Percentiles rank a stretch among this genome's conserved stretches.
Conservation (phyloP, 2,329 filamentous ascomycete species). For the Ophiostoma montium region DNA sequence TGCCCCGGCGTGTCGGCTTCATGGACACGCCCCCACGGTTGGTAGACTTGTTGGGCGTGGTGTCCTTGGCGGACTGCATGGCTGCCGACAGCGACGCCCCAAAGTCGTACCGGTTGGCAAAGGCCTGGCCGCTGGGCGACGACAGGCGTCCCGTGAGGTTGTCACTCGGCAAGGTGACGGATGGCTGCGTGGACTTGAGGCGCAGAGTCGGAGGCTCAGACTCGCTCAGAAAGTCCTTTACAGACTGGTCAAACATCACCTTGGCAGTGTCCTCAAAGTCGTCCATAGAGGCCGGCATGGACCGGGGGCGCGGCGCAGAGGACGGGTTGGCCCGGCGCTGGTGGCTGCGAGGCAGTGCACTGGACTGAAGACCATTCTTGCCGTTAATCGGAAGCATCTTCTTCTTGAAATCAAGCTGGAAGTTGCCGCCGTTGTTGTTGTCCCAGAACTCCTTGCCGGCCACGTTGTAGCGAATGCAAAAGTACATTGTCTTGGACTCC, state of each 20-base stretch:
- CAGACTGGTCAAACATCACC: conserved; percentile 43
- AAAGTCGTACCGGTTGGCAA: conserved; percentile 92
- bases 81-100: conserved; percentile 79
- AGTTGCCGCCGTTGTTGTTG: conserved; percentile 78
- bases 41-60: conserved; percentile 30
- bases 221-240: conserved; percentile 51
- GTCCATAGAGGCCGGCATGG: conserved; percentile 46
- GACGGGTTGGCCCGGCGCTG: conserved; percentile 32
- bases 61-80: conserved; percentile 58
- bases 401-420: conserved; percentile 86
- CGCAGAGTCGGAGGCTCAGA: conserved; percentile 41
- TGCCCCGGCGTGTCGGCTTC: conserved; percentile 32
- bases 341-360: conserved; percentile 50
- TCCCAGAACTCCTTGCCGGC: conserved; percentile 86
- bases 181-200: conserved; percentile 55
- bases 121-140: conserved; percentile 54
- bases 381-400: conserved; percentile 50
- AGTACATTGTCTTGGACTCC: conserved; percentile 80
- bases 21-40: conserved; percentile 44
- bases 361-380: conserved; percentile 31
- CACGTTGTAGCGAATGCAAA: conserved; percentile 81
- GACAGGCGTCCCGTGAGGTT: conserved; percentile 37
- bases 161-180: conserved; percentile 47
- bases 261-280: conserved; percentile 55
- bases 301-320: conserved; percentile 33